Base-by-base conservation (phyloP, 2,329 filamentous ascomycete genomes). In the Talaromyces sp. region DNA sequence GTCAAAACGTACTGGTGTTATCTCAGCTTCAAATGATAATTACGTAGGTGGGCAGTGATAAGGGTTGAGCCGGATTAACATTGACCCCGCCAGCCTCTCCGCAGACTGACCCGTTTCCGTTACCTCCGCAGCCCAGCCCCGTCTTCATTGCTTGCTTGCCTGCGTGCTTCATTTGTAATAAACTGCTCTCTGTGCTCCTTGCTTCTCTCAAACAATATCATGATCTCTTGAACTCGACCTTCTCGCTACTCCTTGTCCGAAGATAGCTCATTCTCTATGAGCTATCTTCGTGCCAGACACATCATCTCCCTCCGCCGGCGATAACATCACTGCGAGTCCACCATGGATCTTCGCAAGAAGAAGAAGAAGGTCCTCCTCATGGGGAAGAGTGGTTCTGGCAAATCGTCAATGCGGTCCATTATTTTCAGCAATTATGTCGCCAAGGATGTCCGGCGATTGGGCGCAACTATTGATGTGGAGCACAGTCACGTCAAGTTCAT, bases 351-450 rank as follows among this genome's bases (percentile, higher is more conserved):
- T 24, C 74, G 77, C 43, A 80, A 80, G 69, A 90, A 91, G 81
- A 92, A 92, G 83, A 91, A 90, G 80, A 92, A 92, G 83, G 89
- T 92, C 56, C 81, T 92, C 55, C 80, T 92, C 63, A 92, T 92
- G 94, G 94, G 94, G 68, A 97, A 97, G 80, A 96, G 91, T 64
- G 94, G 94, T 58, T 96, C 93, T 0, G 94, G 94, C 59, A 99
- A 99, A 78, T 97, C 92, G 48, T 97, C 92, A 60, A 99, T 99
- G 94, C 86, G 94, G 65, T 94, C 90, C 71, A 97, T 99, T 72
- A 97, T 99, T 74, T 99, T 99, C 78, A 96, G 91, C 81, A 97
- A 97, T 77, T 97, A 97, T 74, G 92, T 97, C 65, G 94, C 94
- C 60, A 92, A 95, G 72, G 94, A 99, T 75, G 96, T 96, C 7